Evolutionary conservation across 2,329 filamentous ascomycete species (phyloP), one percentile per base, ranked within the genome.

Genomic region (Claviceps maximensis): DNA sequence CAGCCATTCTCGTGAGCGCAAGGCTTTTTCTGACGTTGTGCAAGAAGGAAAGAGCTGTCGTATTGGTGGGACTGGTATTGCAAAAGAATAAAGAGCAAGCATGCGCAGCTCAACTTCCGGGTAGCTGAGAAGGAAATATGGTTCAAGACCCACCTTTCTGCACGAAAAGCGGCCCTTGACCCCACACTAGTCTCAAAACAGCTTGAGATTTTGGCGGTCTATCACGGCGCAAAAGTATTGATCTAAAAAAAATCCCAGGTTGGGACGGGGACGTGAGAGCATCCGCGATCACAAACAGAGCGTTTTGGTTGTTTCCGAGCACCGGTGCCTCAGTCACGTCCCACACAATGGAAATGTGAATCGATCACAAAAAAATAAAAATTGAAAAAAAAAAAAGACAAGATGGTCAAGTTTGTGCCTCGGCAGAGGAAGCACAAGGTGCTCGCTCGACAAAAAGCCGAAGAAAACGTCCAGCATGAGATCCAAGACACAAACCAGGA

Each of bases 391-490:
- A 40, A 40, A 4, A 47, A 19, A n/a, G 38, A 47, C 50, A 57
- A 19, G 17, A 79, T 79, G 76, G 69, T 69, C 4, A 77, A 77
- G 61, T 84, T 82, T 57, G 77, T 83, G 1, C 79, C 82, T 40
- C 74, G 82, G 27, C 79, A 83, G 69, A 74, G 82, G 55, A 86
- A 86, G 69, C 82, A 84, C 65, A 84, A 80, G 62, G 82, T 81
- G 40, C 72, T 86, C 21, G 85, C 84, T 31, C 80, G 84, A 42
- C 72, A 80, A 60, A 77, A 77, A 62, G 71, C 72, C 49, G 64
- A 70, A 47, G 68, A 75, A 55, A 69, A 71, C 56, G 67, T 62
- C 31, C 65, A 61, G 23, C 67, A 71, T 59, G 68, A 74, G 56
- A 67, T 64, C 53, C 62, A 66, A 40, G 66, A 67, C 53, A 63